Percentiles rank a stretch among this genome's conserved stretches.
Conservation (phyloP, 306 rosid species). For the Casuarina glauca region DNA sequence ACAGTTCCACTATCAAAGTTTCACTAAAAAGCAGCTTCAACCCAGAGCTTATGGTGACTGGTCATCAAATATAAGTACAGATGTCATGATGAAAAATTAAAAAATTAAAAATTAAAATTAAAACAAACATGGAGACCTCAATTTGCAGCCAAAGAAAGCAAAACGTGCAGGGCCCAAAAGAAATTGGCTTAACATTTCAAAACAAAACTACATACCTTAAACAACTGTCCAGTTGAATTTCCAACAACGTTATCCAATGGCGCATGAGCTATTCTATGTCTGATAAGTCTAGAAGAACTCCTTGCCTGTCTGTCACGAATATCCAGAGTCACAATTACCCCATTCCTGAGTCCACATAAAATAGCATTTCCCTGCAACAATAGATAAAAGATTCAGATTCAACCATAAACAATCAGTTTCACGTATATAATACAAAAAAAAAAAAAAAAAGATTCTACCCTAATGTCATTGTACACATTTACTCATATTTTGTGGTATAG, state of each 20-base stretch:
- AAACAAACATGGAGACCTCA: background rate
- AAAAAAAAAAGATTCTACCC: background rate
- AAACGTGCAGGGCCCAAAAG: background rate
- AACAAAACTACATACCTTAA: conserved; percentile 51
- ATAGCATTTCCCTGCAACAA: conserved; percentile 72
- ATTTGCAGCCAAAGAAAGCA: background rate
- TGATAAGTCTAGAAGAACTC: conserved; percentile 41
- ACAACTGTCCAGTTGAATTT: conserved; percentile 47
- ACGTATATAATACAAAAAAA: background rate
- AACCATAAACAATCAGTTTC: conserved; percentile 9
- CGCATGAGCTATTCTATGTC: conserved; percentile 43
- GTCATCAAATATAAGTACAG: background rate
- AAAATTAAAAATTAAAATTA: background rate
- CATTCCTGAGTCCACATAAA: conserved; percentile 93
- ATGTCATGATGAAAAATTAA: background rate
- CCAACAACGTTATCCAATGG: conserved; percentile 37
- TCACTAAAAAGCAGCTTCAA: background rate
- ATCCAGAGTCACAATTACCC: conserved; percentile 75
- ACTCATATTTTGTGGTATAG: no score
- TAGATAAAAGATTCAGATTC: background rate
- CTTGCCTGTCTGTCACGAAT: conserved; percentile 58
- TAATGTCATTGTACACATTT: no score
- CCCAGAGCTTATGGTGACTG: background rate
- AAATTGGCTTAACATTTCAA: background rate
- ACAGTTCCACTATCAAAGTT: background rate